phyloP scores from a whole-genome alignment of 1,284 basidiomycete genomes.

The Gomphus sp. region DNA sequence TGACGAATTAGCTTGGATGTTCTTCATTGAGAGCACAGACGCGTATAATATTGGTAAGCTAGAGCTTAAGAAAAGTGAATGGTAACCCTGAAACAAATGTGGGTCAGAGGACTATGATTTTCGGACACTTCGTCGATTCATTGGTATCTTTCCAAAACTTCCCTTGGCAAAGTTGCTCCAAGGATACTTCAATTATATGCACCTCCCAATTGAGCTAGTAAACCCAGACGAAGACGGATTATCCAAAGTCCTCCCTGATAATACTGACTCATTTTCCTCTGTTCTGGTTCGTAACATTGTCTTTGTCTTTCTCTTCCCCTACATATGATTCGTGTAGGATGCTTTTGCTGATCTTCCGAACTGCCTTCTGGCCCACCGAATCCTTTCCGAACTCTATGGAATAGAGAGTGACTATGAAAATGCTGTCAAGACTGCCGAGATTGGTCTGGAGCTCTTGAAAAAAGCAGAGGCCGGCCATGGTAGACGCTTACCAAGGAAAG shows the following conservation, averaged over 20 bases:
- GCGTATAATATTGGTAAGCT: constrained; percentile 55
- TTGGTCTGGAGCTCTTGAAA: constrained; percentile 51
- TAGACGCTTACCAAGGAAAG: constrained; percentile 43
- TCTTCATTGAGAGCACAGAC: constrained; percentile 74
- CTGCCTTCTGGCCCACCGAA: constrained; percentile 65
- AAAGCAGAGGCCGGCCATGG: constrained; percentile 54
- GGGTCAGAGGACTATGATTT: constrained; percentile 55
- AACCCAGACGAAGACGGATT: constrained; percentile 28
- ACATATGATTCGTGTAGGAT: constrained; percentile 37
- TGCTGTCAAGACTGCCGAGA: constrained; percentile 63
- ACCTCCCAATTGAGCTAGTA: constrained; percentile 35
- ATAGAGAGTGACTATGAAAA: constrained; percentile 72
- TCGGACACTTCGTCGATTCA: constrained; percentile 53
- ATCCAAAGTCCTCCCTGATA: constrained; percentile 19
- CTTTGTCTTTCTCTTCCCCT: neutral
- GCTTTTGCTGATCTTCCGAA: constrained; percentile 44
- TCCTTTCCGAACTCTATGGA: constrained; percentile 67
- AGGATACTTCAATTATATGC: constrained; percentile 63
- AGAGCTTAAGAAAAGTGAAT: neutral
- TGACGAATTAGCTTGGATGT: constrained; percentile 72
- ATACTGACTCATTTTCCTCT: constrained; percentile 19
- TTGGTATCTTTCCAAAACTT: constrained; percentile 58
- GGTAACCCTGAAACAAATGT: neutral
- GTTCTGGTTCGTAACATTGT: constrained; percentile 40
- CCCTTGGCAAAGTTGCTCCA: constrained; percentile 50